A percentile compares a stretch with the other conserved stretches of the same genome.
Conservation (phyloP, 257 asterid species). For the Solanum bukasovii region DNA sequence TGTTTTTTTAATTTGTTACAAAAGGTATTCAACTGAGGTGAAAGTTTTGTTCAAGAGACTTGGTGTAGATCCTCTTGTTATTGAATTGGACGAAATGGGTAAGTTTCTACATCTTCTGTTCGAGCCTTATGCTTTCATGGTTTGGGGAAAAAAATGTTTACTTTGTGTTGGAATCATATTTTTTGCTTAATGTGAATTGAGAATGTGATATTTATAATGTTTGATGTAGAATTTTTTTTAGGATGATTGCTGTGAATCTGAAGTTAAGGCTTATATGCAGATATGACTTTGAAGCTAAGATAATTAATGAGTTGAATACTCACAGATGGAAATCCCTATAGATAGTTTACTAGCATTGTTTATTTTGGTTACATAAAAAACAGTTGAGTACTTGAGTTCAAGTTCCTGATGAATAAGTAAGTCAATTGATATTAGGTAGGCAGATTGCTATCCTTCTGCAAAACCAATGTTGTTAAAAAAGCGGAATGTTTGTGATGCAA, state of each 20-base stretch:
- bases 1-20: neutral
- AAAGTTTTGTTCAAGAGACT: conserved; percentile 66
- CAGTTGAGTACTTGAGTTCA: neutral
- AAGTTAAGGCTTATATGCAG: neutral
- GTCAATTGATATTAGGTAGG: neutral
- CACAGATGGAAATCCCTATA: neutral
- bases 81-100: conserved; percentile 88
- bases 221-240: neutral
- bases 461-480: neutral
- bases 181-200: neutral
- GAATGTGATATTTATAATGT: neutral
- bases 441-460: neutral
- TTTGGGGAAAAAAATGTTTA: neutral
- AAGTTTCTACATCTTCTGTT: neutral
- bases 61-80: conserved; percentile 69
- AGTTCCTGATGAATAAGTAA: neutral
- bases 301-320: neutral
- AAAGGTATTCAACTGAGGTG: conserved; percentile 75
- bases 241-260: neutral
- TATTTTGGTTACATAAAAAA: neutral
- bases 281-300: neutral
- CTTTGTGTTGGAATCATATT: neutral
- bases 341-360: neutral
- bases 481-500: neutral
- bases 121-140: neutral